A percentile compares a stretch with the other conserved stretches of the same genome.
Evolutionary conservation across 192 early-diverging fungal species (phyloP).

Genomic region (Coemansia sp.): DNA sequence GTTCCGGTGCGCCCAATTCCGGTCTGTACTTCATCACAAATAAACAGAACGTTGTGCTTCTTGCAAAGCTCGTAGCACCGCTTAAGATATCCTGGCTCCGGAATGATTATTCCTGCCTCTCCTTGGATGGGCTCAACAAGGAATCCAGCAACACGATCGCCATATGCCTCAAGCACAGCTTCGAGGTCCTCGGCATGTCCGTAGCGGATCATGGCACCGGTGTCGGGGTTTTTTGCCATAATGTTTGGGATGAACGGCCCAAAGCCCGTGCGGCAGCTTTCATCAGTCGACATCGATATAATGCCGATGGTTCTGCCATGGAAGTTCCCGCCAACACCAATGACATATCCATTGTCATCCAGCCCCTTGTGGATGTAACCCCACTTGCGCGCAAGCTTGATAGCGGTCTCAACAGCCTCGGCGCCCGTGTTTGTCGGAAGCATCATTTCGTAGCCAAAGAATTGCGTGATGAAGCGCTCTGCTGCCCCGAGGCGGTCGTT

Average conservation of each 20-base stretch:
- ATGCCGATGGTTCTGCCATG: conserved; percentile 93
- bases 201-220: conserved; percentile 74
- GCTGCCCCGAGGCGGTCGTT: conserved; percentile 91
- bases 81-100: conserved; percentile 89
- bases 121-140: conserved; percentile 99
- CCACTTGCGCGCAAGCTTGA: conserved; percentile 98
- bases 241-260: conserved; percentile 94
- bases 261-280: conserved; percentile 78
- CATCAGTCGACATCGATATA: conserved; percentile 95
- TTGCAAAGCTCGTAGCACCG: conserved; percentile 90
- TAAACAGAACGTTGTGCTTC: conserved; percentile 96
- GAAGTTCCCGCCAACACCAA: conserved; percentile 90
- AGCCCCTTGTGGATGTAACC: conserved; percentile 92
- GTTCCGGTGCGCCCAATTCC: conserved; percentile 94
- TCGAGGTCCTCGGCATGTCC: conserved; percentile 88
- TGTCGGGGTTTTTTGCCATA: conserved; percentile 75
- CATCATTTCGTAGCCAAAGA: conserved; percentile 97
- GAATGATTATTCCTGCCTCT: conserved; percentile 96
- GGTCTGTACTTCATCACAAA: conserved; percentile 99
- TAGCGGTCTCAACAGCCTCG: conserved; percentile 97
- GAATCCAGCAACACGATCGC: conserved; percentile 86
- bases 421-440: conserved; percentile 99
- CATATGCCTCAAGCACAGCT: conserved; percentile 79
- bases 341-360: conserved; percentile 73
- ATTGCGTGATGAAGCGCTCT: conserved; percentile 89